A percentile compares a stretch with the other conserved stretches of the same genome.
phyloP scores from a whole-genome alignment of 345 rosid species.

The Hibiscus trionum region DNA sequence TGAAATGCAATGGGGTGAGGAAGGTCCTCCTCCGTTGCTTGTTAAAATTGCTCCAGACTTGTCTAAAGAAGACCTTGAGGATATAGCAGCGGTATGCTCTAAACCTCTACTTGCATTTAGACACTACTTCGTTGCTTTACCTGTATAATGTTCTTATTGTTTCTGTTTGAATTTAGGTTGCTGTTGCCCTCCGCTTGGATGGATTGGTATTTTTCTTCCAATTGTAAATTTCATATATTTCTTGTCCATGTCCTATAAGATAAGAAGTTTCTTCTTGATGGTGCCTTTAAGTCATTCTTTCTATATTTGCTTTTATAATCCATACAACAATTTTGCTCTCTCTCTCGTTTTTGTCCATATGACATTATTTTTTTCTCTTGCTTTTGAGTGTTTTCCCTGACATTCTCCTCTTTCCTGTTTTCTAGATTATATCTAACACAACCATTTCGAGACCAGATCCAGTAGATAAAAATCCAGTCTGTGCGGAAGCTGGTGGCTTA shows the following conservation, averaged over 20 bases:
- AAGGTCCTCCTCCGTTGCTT: conserved; percentile 92
- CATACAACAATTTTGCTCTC: background rate
- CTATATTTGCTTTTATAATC: background rate
- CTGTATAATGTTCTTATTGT: conserved; percentile 18
- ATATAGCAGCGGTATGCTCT: conserved; percentile 78
- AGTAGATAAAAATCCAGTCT: conserved; percentile 40
- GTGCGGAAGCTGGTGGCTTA: conserved; percentile 78
- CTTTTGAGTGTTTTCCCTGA: background rate
- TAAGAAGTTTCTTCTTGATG: background rate
- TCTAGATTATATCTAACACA: conserved; percentile 85
- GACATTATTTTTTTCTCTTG: background rate
- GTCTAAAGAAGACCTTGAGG: conserved; percentile 90
- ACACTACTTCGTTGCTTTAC: background rate
- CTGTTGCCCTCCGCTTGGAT: conserved; percentile 90
- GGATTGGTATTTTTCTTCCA: conserved; percentile 60
- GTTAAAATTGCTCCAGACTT: conserved; percentile 97
- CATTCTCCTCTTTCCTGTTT: conserved; percentile 2
- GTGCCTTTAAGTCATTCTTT: background rate
- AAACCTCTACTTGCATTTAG: conserved; percentile 2
- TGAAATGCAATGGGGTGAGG: conserved; percentile 99
- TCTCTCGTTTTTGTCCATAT: background rate
- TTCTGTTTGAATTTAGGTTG: conserved; percentile 55
- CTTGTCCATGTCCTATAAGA: background rate
- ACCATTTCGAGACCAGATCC: conserved; percentile 83
- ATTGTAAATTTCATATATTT: background rate